Conservation (phyloP, 2,329 filamentous ascomycete genomes). For the Stachybotrys echinatus region DNA sequence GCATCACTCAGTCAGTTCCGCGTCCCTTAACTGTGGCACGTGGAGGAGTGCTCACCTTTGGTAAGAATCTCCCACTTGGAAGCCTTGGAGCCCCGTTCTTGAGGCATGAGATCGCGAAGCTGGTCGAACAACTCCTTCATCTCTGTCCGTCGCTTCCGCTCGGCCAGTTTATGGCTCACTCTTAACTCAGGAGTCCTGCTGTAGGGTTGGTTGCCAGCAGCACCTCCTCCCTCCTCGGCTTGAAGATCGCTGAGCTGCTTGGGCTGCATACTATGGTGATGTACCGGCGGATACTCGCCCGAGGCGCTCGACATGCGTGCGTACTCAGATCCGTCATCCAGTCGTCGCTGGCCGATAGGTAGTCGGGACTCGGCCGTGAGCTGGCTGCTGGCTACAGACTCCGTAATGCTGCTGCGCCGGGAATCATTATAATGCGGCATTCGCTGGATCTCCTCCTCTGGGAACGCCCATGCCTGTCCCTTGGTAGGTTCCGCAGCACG, state of each 20-base stretch:
- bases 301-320: conserved; percentile 44
- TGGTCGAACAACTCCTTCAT: conserved; percentile 88
- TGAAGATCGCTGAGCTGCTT: conserved; percentile 64
- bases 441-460: conserved; percentile 61
- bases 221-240: conserved; percentile 47
- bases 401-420: conserved; percentile 69
- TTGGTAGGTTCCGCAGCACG: conserved; percentile 74
- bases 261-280: conserved; percentile 74
- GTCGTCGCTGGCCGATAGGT: conserved; percentile 64
- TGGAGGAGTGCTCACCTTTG: conserved; percentile 55
- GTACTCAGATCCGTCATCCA: conserved; percentile 58
- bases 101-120: conserved; percentile 70
- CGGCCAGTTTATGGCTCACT: conserved; percentile 79
- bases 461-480: conserved; percentile 80
- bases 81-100: conserved; percentile 76
- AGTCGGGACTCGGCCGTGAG: conserved; percentile 70
- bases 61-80: conserved; percentile 88
- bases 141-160: conserved; percentile 76
- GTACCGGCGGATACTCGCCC: conserved; percentile 52
- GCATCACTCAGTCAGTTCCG: conserved; percentile 8
- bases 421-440: conserved; percentile 54
- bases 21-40: neutral
- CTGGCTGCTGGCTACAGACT: conserved; percentile 74
- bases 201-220: conserved; percentile 64
- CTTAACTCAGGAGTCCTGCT: conserved; percentile 77